Percentiles rank a stretch among this genome's conserved stretches.
phyloP scores from a whole-genome alignment of 306 rosid species.

The Abrus precatorius region DNA sequence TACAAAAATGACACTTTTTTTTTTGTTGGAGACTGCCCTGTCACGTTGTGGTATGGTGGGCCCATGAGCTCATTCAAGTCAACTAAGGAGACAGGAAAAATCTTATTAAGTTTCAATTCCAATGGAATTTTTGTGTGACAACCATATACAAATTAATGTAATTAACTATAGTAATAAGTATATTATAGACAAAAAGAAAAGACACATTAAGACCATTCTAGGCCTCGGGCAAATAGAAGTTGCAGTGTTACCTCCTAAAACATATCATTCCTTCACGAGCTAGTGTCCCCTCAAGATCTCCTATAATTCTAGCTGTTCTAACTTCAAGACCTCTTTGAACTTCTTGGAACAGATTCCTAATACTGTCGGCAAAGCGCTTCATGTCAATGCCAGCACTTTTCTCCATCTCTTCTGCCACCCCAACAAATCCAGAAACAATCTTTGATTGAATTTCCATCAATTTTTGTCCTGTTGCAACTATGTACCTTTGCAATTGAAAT shows the following conservation, averaged over 20 bases:
- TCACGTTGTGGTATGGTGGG: slow-evolving; percentile 28
- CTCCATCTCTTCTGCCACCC: slow-evolving; percentile 72
- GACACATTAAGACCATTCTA: slow-evolving; percentile 35
- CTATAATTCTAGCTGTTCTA: slow-evolving; percentile 82
- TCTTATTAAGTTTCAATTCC: slow-evolving; percentile 38
- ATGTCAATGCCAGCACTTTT: slow-evolving; percentile 77
- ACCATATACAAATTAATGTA: slow-evolving; percentile 60
- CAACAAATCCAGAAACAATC: slow-evolving; percentile 68
- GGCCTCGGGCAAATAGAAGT: background rate
- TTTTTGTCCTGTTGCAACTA: slow-evolving; percentile 91
- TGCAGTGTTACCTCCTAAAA: slow-evolving; percentile 64
- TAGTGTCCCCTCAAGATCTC: slow-evolving; percentile 92
- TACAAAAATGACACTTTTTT: background rate
- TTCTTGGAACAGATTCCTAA: slow-evolving; percentile 77
- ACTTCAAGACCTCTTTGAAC: slow-evolving; percentile 95
- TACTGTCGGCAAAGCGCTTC: slow-evolving; percentile 74
- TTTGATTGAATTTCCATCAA: slow-evolving; percentile 75
- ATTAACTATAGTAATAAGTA: slow-evolving; percentile 43
- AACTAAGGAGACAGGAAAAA: slow-evolving; percentile 40
- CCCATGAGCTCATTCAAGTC: slow-evolving; percentile 36
- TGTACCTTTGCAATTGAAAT: slow-evolving; percentile 88
- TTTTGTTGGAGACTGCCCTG: background rate
- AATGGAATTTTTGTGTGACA: slow-evolving; percentile 44
- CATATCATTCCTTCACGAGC: slow-evolving; percentile 92
- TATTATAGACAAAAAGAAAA: slow-evolving; percentile 35